Base-by-base conservation (phyloP, 2,329 filamentous ascomycete genomes). In the Orbilia ellipsospora region DNA sequence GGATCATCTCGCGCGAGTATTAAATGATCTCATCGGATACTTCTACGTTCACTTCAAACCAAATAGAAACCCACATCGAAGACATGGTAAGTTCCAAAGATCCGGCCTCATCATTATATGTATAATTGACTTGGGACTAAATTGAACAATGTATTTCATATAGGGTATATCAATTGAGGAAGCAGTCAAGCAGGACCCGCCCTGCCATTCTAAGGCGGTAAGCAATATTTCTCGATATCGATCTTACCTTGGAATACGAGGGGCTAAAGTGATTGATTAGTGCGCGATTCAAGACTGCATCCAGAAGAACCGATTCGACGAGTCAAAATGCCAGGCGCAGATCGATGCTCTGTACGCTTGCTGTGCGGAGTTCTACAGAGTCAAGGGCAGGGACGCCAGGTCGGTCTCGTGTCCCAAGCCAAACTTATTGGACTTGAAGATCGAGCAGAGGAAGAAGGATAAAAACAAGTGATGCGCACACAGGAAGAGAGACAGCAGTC, bases 331-430 rank as follows among this genome's bases (percentile, higher is more conserved):
- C 83, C 88, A 90, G 80, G 82, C 84, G 16, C 85, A 93, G 80
- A 87, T 99, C 68, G 90, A 94, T 81, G 92, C 93, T 1, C 85
- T 99, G 23, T 99, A 98, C 83, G 90, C 95, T 79, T 99, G 95
- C 83, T 99, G 95, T 83, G 90, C 94, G 80, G 87, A 88, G 12
- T 97, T 98, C 82, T 98, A 99, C 83, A 84, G 90, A 79, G 86
- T 88, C 69, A 88, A 92, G 73, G 94, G 95, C 15, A 90, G 96
- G 67, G 84, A 89, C 23, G 93, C 92, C 36, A 89, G 86, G 50
- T 91, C 90, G 1, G 88, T 90, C 18, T 95, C 92, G 84, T 99
- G 95, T 81, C 95, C 95, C 0, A 94, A 94, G 81, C 88, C 92
- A 6, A 88, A 86, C 78, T 84, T 97, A 68, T 84, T 99, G 69